Percentiles rank a stretch among this genome's conserved stretches.
These are phyloP conservation scores for Grosmannia serpens DNA, from an alignment of 2,329 filamentous ascomycete genomes.

Conservation along the genomic window DNA sequence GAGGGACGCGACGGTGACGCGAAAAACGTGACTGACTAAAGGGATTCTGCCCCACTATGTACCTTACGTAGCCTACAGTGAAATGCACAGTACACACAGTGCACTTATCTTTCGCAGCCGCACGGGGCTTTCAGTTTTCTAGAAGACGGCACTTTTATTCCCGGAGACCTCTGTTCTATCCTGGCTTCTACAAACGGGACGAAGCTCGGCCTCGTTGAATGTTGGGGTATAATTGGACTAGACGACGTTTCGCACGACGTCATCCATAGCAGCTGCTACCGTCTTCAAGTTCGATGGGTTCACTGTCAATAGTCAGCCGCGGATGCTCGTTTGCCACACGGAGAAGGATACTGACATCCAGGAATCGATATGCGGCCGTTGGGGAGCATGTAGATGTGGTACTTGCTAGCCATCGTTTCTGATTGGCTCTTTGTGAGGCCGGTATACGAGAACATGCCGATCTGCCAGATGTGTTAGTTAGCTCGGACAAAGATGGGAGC, in stretches of 20 bases:
- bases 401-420: neutral
- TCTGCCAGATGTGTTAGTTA: neutral
- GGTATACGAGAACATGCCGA: constrained; percentile 3
- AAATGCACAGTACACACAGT: neutral
- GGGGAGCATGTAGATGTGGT: constrained; percentile 1
- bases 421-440: neutral
- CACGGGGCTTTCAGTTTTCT: too few species aligned
- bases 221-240: neutral
- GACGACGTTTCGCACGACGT: neutral
- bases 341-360: neutral
- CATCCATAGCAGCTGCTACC: neutral
- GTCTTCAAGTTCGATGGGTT: neutral
- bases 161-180: too few species aligned
- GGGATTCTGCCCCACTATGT: neutral
- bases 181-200: too few species aligned
- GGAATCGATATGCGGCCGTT: constrained; percentile 1
- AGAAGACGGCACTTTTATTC: too few species aligned
- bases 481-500: neutral
- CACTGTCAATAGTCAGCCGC: neutral
- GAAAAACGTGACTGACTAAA: constrained; percentile 24
- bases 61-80: too few species aligned
- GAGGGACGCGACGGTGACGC: constrained; percentile 31
- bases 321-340: neutral
- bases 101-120: neutral
- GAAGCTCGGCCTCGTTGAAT: too few species aligned